phyloP scores from a whole-genome alignment of 163 green algal species.

The Coccomyxa subellipsoidea region DNA sequence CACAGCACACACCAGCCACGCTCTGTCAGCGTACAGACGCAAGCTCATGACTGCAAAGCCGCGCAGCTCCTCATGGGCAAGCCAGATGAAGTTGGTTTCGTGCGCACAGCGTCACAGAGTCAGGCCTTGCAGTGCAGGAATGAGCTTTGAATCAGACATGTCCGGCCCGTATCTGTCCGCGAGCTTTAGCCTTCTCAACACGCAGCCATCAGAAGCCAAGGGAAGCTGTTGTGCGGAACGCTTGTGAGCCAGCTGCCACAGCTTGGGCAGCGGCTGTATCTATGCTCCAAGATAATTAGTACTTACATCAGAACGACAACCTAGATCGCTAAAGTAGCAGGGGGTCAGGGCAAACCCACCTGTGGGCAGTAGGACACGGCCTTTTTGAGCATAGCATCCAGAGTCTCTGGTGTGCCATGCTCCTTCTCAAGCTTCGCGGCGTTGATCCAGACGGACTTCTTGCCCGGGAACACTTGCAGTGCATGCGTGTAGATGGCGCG shows the following conservation, averaged over 20 bases:
- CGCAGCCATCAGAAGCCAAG: conserved; percentile 13
- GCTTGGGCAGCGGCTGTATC: conserved; percentile 15
- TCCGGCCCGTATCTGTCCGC: conserved; percentile 24
- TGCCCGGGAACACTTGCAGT: conserved; percentile 53
- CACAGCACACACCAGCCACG: background rate
- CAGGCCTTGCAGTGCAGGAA: background rate
- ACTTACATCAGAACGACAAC: background rate
- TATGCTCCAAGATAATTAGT: background rate
- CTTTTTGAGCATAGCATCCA: conserved; percentile 77
- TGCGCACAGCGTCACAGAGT: background rate
- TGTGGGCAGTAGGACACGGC: conserved; percentile 74
- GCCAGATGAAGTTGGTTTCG: no score
- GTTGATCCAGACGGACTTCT: conserved; percentile 80
- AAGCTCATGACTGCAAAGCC: background rate
- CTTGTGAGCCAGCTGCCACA: conserved; percentile 2
- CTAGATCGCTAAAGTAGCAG: background rate
- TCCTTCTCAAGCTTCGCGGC: conserved; percentile 90
- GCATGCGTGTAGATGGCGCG: conserved; percentile 67
- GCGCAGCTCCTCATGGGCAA: no score
- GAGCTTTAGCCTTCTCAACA: conserved; percentile 1
- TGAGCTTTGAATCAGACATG: background rate
- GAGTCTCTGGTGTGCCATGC: conserved; percentile 62
- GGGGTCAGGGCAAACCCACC: conserved; percentile 7
- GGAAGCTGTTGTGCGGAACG: conserved; percentile 5
- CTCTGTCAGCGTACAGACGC: background rate